Percentiles rank a stretch among this genome's conserved stretches.
Evolutionary conservation across 805 yeast genomes (phyloP).

Genomic region (Yarrowia sp.): DNA sequence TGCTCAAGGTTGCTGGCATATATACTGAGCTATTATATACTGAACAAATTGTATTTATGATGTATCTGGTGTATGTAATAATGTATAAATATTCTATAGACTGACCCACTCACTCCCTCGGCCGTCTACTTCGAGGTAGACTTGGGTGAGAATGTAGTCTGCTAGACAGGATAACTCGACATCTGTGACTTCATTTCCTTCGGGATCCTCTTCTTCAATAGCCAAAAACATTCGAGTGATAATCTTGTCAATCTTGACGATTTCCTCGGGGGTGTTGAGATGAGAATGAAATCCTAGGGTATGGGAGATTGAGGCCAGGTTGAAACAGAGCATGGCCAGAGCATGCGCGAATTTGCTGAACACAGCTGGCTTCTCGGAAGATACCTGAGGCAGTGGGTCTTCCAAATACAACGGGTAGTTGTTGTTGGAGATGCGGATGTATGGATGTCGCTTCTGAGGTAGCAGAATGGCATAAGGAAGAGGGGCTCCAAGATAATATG

Average conservation of each 20-base stretch:
- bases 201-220: neutral
- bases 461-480: constrained; percentile 36
- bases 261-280: constrained; percentile 29
- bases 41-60: constrained; percentile 19
- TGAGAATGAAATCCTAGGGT: constrained; percentile 32
- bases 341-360: constrained; percentile 36
- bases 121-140: constrained; percentile 38
- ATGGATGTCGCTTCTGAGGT: constrained; percentile 34
- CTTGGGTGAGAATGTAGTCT: constrained; percentile 35
- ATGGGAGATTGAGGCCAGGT: constrained; percentile 34
- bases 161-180: constrained; percentile 2
- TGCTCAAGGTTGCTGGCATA: constrained; percentile 20
- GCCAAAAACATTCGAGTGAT: constrained; percentile 26
- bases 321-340: constrained; percentile 37
- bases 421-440: constrained; percentile 28
- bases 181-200: neutral
- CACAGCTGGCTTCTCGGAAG: constrained; percentile 32
- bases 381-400: constrained; percentile 11
- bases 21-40: constrained; percentile 15
- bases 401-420: constrained; percentile 10
- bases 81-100: neutral
- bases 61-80: neutral
- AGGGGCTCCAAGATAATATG: constrained; percentile 36
- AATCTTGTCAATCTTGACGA: constrained; percentile 33
- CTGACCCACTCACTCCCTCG: constrained; percentile 38